These are phyloP conservation scores for Aspergillus ostianus DNA, from an alignment of 495 filamentous ascomycete genomes.

Conservation along the genomic window DNA sequence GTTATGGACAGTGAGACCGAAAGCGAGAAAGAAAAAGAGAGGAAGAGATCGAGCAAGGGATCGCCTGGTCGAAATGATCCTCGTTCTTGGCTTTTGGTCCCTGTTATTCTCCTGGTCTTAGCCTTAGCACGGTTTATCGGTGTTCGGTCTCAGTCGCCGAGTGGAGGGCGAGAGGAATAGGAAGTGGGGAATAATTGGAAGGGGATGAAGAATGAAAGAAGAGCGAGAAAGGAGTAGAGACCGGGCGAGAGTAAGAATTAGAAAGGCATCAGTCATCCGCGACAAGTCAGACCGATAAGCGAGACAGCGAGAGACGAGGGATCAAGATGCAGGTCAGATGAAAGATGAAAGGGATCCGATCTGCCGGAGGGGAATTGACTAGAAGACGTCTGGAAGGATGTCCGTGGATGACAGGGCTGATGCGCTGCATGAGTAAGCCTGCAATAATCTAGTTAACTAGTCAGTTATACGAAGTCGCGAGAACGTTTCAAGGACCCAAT, in stretches of 20 bases:
- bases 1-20: conserved; percentile 1
- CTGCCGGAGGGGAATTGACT: background rate
- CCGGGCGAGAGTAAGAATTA: background rate
- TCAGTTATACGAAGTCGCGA: no score
- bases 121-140: background rate
- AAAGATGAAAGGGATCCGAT: background rate
- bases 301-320: background rate
- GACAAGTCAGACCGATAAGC: background rate
- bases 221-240: background rate
- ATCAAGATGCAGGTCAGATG: background rate
- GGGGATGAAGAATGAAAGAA: background rate
- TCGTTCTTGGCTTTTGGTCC: conserved; percentile 1
- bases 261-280: background rate
- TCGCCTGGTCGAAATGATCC: background rate
- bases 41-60: conserved; percentile 1
- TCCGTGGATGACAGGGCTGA: no score
- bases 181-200: background rate
- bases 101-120: background rate
- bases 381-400: background rate
- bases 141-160: background rate
- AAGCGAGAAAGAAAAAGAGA: background rate
- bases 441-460: no score
- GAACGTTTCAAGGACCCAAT: no score
- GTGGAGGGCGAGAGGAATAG: conserved; percentile 1
- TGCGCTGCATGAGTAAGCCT: background rate